Conservation (phyloP, 148 eudicot genomes). For the Rheum nobile region DNA sequence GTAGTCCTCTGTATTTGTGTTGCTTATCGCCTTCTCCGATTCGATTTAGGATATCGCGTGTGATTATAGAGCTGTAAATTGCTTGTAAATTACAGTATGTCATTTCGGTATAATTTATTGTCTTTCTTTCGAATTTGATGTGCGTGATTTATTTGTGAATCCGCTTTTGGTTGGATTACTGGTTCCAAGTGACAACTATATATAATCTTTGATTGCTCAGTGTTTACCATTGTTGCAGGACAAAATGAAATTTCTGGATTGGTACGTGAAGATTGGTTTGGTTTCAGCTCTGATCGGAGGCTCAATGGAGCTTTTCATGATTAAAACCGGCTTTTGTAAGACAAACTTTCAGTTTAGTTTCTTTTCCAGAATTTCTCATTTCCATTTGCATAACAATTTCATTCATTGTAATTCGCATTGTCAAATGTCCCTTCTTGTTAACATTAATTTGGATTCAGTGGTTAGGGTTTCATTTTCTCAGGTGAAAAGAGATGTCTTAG, state of each 20-base stretch:
- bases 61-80: not conserved
- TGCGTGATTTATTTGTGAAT: not conserved
- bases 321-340: conserved; percentile 93
- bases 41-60: not conserved
- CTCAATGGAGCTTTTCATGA: conserved; percentile 91
- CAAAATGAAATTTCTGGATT: conserved; percentile 61
- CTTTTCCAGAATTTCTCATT: not conserved
- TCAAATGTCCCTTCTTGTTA: not conserved
- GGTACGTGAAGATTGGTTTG: conserved; percentile 73
- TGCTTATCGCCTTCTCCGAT: not conserved
- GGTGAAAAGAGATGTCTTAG: no score
- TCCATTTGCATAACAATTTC: not conserved
- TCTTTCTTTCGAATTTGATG: not conserved
- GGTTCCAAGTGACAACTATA: not conserved
- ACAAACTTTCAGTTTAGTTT: conserved; percentile 17
- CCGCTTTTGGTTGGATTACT: not conserved
- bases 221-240: not conserved
- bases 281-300: conserved; percentile 66
- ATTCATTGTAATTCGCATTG: not conserved
- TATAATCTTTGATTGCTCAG: not conserved
- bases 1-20: not conserved
- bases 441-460: not conserved
- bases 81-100: not conserved
- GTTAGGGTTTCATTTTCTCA: not conserved
- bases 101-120: not conserved